Conservation (phyloP, 1,139 yeast species). For the Nadsonia starkeyi-henricii region DNA sequence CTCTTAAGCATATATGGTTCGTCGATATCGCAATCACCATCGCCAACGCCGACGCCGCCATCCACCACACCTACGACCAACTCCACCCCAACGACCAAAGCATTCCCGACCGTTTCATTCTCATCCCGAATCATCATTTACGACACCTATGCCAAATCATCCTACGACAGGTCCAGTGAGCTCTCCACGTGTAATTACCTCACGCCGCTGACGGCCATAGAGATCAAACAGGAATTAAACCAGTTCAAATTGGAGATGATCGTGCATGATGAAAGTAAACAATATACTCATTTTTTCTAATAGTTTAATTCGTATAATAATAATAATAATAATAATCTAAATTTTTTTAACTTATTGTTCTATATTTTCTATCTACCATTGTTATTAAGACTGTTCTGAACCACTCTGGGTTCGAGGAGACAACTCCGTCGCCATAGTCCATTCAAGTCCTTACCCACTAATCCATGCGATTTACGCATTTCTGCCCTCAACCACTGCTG, state of each 20-base stretch:
- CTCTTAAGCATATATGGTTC: no score
- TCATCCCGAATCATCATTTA: conserved; percentile 73
- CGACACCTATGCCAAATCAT: conserved; percentile 73
- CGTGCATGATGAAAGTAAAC: conserved; percentile 61
- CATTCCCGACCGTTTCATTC: conserved; percentile 38
- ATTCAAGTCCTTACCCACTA: conserved; percentile 20
- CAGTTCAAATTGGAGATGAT: conserved; percentile 57
- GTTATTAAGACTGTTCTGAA: not conserved
- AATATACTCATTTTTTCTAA: conserved; percentile 73
- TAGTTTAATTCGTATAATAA: not conserved
- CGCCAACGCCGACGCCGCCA: no score
- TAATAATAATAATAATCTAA: no score
- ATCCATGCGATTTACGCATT: conserved; percentile 21
- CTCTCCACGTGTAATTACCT: conserved; percentile 85
- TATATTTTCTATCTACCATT: no score
- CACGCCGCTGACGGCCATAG: conserved; percentile 79
- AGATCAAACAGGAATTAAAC: conserved; percentile 78
- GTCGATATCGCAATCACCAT: no score
- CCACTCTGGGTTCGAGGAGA: conserved; percentile 21
- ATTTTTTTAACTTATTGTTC: no score
- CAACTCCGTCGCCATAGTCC: conserved; percentile 26
- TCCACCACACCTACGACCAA: no score
- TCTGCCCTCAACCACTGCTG: conserved; percentile 24
- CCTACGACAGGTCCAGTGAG: conserved; percentile 89
- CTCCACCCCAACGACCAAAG: no score